Evolutionary conservation across 495 filamentous ascomycete species (phyloP).

Genomic region (Chaetomium cochliodes): DNA sequence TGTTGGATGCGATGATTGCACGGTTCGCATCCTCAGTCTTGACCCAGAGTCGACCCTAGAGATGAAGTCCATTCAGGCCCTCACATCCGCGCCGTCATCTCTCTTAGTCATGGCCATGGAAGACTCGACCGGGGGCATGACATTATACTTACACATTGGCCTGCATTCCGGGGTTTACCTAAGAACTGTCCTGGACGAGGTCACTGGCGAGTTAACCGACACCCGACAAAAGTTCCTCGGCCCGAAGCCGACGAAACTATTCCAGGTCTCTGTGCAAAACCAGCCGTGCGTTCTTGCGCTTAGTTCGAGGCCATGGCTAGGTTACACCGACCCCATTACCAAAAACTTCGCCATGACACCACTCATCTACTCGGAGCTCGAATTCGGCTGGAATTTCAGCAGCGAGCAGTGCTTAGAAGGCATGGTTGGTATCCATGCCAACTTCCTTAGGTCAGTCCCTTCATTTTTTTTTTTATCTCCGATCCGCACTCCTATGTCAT

Average conservation of each 20-base stretch:
- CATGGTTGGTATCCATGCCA: slow-evolving; percentile 91
- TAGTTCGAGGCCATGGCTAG: slow-evolving; percentile 88
- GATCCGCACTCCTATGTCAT: slow-evolving; percentile 42
- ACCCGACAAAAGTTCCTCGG: slow-evolving; percentile 93
- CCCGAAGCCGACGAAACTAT: slow-evolving; percentile 80
- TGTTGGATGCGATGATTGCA: slow-evolving; percentile 95
- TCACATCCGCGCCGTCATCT: slow-evolving; percentile 84
- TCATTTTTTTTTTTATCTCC: slow-evolving; percentile 12
- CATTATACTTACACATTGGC: slow-evolving; percentile 91
- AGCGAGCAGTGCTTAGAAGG: slow-evolving; percentile 90
- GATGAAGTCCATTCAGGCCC: slow-evolving; percentile 87
- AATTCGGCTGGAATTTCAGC: slow-evolving; percentile 94
- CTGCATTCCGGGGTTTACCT: slow-evolving; percentile 94
- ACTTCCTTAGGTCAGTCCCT: slow-evolving; percentile 83
- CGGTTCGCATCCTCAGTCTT: slow-evolving; percentile 85
- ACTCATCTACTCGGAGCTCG: slow-evolving; percentile 79
- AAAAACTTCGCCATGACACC: slow-evolving; percentile 89
- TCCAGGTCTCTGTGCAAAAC: slow-evolving; percentile 78
- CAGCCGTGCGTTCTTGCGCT: slow-evolving; percentile 86
- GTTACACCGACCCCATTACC: slow-evolving; percentile 80
- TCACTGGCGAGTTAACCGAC: slow-evolving; percentile 91
- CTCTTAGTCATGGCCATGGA: slow-evolving; percentile 93
- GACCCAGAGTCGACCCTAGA: slow-evolving; percentile 88
- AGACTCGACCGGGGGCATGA: slow-evolving; percentile 75
- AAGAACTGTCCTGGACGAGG: slow-evolving; percentile 87